Evolutionary conservation across 495 filamentous ascomycete species (phyloP).

Genomic region (Stereocaulon alpinum): DNA sequence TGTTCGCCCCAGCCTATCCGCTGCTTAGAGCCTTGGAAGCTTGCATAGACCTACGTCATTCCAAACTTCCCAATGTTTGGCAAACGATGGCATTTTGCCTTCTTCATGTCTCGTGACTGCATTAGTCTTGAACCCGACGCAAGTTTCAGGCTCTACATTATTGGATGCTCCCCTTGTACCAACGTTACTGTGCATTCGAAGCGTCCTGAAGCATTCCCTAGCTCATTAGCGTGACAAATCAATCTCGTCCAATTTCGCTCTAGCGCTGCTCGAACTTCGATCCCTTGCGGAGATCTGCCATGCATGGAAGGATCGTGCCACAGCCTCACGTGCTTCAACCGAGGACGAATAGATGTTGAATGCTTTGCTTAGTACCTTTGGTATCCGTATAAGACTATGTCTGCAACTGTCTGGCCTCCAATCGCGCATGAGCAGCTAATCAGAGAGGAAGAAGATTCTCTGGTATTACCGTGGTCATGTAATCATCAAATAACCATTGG

Average conservation of each 20-base stretch:
- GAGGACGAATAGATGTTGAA: background rate
- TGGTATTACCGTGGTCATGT: conserved; percentile 41
- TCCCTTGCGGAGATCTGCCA: conserved; percentile 4
- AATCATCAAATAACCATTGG: conserved; percentile 6
- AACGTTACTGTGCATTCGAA: too few species aligned
- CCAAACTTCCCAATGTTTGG: background rate
- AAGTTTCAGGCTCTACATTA: background rate
- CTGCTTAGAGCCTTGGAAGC: background rate
- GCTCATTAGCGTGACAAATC: background rate
- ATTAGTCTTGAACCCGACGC: background rate
- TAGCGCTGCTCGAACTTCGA: background rate
- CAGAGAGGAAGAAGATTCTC: conserved; percentile 54
- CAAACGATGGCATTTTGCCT: background rate
- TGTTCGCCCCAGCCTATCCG: conserved; percentile 3
- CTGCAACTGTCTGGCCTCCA: conserved; percentile 41
- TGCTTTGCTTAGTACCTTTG: background rate
- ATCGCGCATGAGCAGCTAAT: conserved; percentile 53
- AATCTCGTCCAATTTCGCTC: background rate
- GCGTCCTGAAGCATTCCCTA: too few species aligned
- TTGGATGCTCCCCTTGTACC: background rate
- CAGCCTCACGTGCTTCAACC: background rate
- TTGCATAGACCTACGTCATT: conserved; percentile 1
- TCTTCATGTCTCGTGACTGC: background rate
- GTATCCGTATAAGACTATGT: conserved; percentile 12
- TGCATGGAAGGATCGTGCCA: background rate